Evolutionary conservation across 2,329 filamentous ascomycete genomes (phyloP).

Genomic region (Orbilia blumenaviensis): DNA sequence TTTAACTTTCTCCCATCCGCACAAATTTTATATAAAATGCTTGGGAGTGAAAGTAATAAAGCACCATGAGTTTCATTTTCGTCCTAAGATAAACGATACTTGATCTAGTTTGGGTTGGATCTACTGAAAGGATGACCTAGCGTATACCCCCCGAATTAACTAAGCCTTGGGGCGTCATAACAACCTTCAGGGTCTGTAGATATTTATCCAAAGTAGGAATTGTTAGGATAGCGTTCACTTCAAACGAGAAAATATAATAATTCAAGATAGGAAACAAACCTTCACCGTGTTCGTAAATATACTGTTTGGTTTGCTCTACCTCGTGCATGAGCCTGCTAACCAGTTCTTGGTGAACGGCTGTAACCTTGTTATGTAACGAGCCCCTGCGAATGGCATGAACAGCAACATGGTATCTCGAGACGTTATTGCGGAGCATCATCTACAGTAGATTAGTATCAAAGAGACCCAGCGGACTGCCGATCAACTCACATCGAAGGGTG

Average conservation of each 20-base stretch:
- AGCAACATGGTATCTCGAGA: conserved; percentile 70
- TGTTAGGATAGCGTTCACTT: too few relatives aligned
- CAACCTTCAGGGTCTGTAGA: conserved; percentile 65
- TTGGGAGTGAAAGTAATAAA: too few relatives aligned
- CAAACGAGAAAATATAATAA: too few relatives aligned
- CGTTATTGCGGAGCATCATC: conserved; percentile 73
- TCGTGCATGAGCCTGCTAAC: conserved; percentile 65
- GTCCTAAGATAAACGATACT: too few relatives aligned
- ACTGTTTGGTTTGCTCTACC: conserved; percentile 65
- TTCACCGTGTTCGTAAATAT: conserved; percentile 66
- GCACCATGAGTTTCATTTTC: too few relatives aligned
- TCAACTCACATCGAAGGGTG: conserved; percentile 68
- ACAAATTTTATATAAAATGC: too few relatives aligned
- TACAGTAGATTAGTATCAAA: conserved; percentile 15
- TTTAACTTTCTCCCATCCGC: too few relatives aligned
- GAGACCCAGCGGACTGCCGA: too few relatives aligned
- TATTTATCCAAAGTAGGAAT: too few relatives aligned
- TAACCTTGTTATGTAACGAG: conserved; percentile 65
- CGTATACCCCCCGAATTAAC: too few relatives aligned
- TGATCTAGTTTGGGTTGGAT: too few relatives aligned
- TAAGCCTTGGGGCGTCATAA: conserved; percentile 65
- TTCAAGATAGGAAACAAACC: conserved; percentile 62
- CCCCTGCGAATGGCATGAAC: conserved; percentile 66
- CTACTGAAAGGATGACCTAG: too few relatives aligned
- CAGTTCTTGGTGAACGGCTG: conserved; percentile 61